Percentiles rank a stretch among this genome's conserved stretches.
phyloP scores from a whole-genome alignment of 2,329 filamentous ascomycete species.

The Daldinia sp. region DNA sequence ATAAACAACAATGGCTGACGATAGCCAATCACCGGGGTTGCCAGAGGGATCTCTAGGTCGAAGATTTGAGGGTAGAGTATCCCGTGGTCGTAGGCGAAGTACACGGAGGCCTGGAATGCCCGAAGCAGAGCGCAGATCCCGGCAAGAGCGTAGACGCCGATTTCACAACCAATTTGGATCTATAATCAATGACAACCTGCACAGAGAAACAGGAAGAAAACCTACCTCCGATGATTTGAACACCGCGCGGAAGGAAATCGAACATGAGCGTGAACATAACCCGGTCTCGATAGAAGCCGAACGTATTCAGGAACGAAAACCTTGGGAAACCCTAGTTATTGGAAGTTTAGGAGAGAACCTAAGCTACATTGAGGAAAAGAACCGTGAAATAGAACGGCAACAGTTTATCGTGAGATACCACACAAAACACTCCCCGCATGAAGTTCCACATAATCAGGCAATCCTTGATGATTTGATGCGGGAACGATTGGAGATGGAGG shows the following conservation, averaged over 20 bases:
- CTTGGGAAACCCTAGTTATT: slow-evolving; percentile 47
- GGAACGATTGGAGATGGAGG: slow-evolving; percentile 44
- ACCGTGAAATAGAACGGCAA: slow-evolving; percentile 50
- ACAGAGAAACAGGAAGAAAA: slow-evolving; percentile 5
- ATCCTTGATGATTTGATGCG: slow-evolving; percentile 40
- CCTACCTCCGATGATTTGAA: background rate
- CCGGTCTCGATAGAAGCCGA: slow-evolving; percentile 4
- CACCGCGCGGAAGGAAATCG: background rate
- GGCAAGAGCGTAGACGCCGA: slow-evolving; percentile 31
- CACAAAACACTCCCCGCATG: slow-evolving; percentile 39
- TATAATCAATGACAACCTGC: background rate
- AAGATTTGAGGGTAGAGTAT: background rate
- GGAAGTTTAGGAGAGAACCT: slow-evolving; percentile 50
- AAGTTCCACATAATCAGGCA: slow-evolving; percentile 35
- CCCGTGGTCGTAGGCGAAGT: slow-evolving; percentile 7
- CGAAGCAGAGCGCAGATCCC: slow-evolving; percentile 35
- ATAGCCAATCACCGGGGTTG: background rate
- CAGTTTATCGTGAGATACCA: slow-evolving; percentile 44
- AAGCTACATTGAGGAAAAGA: slow-evolving; percentile 49
- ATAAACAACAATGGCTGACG: slow-evolving; percentile 10
- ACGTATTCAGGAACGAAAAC: slow-evolving; percentile 30
- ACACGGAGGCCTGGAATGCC: slow-evolving; percentile 35
- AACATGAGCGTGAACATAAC: slow-evolving; percentile 1
- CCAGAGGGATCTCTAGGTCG: background rate
- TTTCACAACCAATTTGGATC: slow-evolving; percentile 8